Base-by-base conservation (phyloP, 176 grass and related monocot species). In the Carex kokanica region DNA sequence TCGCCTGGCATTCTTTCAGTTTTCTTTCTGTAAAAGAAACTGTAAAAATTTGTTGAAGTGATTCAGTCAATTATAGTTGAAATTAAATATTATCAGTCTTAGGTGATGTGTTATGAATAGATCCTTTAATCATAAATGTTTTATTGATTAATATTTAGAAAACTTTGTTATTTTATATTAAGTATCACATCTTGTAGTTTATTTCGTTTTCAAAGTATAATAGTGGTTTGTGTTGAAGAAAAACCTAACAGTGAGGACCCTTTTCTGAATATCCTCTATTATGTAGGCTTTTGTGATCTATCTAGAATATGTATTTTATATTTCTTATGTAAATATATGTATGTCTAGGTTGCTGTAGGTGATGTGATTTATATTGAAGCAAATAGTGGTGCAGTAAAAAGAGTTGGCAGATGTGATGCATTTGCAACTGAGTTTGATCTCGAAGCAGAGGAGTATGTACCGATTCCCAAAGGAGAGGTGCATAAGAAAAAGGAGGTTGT, bases 281-380 rank as follows among this genome's bases (percentile, higher is more conserved):
- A 16, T 14, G 47, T 17, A 31, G 24, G 4, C 66, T 75, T 60
- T 49, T 65, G 59, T 17, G 79, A 23, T 77, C 63, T 43, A 38
- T 36, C 59, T 32, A 17, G n/a, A 25, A 15, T 74, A 27, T 21
- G 10, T 38, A 38, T 38, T 38, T 38, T 38, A 62, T 49, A 32
- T 9, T 75, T 85, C 74, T 73, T 68, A 17, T 72, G 47, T 83
- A 10, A 47, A 62, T 85, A 27, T 43, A 34, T 80, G 23, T 63
- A 32, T 73, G 64, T 85, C 20, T 89, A 95, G 93, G 93, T 99
- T 75, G 89, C 93, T 82, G 89, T 90, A 69, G 96, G 93, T 25
- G 96, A 99, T 90, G 96, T 99, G 85, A 99, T 99, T 87, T 99
- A 99, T 80, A 93, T 99, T 1, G 96, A 99, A 93, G 79, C 91